Base-by-base conservation (phyloP, 192 early-diverging fungal genomes). In the Mortierella antarctica region DNA sequence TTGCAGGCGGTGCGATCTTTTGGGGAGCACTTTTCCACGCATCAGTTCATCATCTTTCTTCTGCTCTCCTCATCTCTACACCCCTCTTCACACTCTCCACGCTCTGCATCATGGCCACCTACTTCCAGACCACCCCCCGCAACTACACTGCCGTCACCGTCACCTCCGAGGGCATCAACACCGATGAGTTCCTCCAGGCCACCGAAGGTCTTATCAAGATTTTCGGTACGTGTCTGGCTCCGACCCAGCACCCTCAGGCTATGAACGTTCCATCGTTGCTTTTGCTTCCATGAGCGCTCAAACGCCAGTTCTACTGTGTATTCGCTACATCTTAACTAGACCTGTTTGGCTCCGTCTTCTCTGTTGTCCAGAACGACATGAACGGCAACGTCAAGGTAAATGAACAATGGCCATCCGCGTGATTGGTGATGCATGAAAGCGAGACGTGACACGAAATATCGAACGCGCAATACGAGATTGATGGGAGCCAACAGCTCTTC, bases 321-420 rank as follows among this genome's bases (percentile, higher is more conserved):
- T 39, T 58, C 57, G 2, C 39, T 42, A 45, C 18, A 14, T 45
- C 21, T 49, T 31, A 15, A 47, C 11, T 73, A 90, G 92, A 93
- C 73, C 74, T 89, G 39, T 87, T 95, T 53, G 91, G 89, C 39
- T 83, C 89, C 23, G 95, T 95, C 1, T 97, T 99, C 81, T 63
- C 76, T 47, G 87, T 93, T n/a, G 96, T 99, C 67, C 95, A 95
- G 84, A 88, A 86, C 53, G 97, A 99, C 80, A 95, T 99, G 86
- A 91, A 87, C 67, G 96, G 95, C 68, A 99, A 99, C 88, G 88
- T 99, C 72, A 86, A 87, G 74, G 93, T 95, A 83, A 54, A 76
- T 31, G 31, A 31, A 31, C 31, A 31, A 31, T 31, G 31, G 31
- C 31, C 31, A 31, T 31, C 31, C 31, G 31, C 31, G 31, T 31